A percentile compares a stretch with the other conserved stretches of the same genome.
Conservation (phyloP, 768 basidiomycete species). For the Daedalea quercina region DNA sequence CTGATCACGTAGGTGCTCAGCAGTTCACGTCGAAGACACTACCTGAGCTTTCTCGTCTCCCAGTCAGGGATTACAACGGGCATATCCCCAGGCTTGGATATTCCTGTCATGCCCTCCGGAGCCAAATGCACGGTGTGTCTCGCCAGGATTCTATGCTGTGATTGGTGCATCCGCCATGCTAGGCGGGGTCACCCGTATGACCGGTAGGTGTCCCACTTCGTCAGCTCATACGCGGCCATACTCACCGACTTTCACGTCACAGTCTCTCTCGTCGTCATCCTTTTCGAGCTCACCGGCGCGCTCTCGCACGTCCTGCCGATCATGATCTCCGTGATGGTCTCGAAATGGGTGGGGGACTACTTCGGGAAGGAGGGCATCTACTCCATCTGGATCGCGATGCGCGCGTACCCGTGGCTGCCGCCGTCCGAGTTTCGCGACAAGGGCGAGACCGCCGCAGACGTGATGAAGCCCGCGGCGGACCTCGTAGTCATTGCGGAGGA, state of each 20-base stretch:
- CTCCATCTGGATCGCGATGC: constrained; percentile 65
- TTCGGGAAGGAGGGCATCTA: constrained; percentile 66
- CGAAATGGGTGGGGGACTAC: constrained; percentile 74
- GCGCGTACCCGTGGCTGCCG: constrained; percentile 65
- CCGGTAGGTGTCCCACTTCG: constrained; percentile 38
- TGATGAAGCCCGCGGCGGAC: constrained; percentile 49
- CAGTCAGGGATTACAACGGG: constrained; percentile 61
- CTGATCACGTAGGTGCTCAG: constrained; percentile 45
- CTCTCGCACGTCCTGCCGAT: constrained; percentile 77
- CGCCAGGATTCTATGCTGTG: constrained; percentile 72
- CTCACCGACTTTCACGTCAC: background rate
- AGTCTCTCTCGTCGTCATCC: constrained; percentile 73
- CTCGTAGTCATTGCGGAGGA: constrained; percentile 48
- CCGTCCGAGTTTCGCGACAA: constrained; percentile 58
- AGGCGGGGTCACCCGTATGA: constrained; percentile 73
- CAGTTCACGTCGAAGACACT: background rate
- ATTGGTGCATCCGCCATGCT: constrained; percentile 74
- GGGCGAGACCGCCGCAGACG: constrained; percentile 52
- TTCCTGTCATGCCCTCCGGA: constrained; percentile 71
- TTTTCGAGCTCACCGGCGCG: constrained; percentile 79
- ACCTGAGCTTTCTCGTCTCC: background rate
- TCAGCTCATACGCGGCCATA: background rate
- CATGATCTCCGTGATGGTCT: constrained; percentile 73
- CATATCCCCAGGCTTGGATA: constrained; percentile 63
- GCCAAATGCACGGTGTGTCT: constrained; percentile 59